phyloP scores from a whole-genome alignment of 257 asterid genomes.

The Euphrasia confusa region DNA sequence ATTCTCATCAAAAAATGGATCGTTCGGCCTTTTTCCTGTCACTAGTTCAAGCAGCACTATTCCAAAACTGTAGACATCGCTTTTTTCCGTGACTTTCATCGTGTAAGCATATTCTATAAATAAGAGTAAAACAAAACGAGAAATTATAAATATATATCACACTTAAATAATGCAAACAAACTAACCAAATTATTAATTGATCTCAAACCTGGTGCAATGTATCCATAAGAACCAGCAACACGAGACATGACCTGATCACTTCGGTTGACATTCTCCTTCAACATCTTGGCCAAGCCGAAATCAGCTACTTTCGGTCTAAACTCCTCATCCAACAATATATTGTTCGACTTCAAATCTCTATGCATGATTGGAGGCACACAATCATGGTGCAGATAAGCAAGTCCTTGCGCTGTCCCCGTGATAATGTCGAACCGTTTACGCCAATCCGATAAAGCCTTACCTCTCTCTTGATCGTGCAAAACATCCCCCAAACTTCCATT shows the following conservation, averaged over 20 bases:
- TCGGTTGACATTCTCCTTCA: slow-evolving; percentile 32
- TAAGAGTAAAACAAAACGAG: no score
- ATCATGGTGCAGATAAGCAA: slow-evolving; percentile 41
- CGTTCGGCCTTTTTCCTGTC: slow-evolving; percentile 54
- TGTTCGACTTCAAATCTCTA: no score
- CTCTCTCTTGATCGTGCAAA: slow-evolving; percentile 53
- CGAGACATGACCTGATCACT: slow-evolving; percentile 55
- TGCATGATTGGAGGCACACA: no score
- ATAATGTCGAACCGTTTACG: slow-evolving; percentile 58
- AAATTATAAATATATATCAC: no score
- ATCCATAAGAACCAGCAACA: slow-evolving; percentile 80
- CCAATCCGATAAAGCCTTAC: slow-evolving; percentile 60
- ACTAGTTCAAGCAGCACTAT: slow-evolving; percentile 60
- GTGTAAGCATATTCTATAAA: slow-evolving; percentile 55
- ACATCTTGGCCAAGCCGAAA: slow-evolving; percentile 51
- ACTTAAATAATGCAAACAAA: background rate
- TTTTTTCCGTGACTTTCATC: slow-evolving; percentile 34
- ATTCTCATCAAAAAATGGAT: slow-evolving; percentile 46
- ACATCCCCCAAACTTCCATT: slow-evolving; percentile 77
- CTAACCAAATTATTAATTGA: no score
- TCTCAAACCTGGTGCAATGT: slow-evolving; percentile 74
- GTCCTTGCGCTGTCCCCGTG: slow-evolving; percentile 73
- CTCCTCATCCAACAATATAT: no score
- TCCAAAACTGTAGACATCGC: slow-evolving; percentile 81
- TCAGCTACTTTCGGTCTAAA: no score